Base-by-base conservation (phyloP, 2,329 filamentous ascomycete genomes). In the Phialophora expanda region DNA sequence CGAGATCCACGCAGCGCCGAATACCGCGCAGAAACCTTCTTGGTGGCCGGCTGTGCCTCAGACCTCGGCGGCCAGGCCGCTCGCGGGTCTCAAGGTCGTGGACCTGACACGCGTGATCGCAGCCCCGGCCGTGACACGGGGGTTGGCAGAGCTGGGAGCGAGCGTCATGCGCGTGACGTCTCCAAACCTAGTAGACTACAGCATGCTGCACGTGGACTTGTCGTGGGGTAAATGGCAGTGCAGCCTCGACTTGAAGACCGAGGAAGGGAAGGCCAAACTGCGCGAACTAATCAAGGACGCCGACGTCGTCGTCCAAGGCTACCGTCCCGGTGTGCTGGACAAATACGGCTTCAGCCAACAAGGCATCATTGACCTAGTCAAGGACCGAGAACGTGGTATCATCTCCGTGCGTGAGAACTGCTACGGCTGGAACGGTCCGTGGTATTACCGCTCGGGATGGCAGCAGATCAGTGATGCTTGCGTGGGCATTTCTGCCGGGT, bases 221-320 rank as follows among this genome's bases (percentile, higher is more conserved):
- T 91, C 91, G 73, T 86, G 88, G 73, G 89, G 89, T 26, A 92
- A 92, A 74, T 88, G 88, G 69, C 83, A 87, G 0, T 82, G 83
- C 1, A 86, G 89, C 22, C 73, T 87, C 2, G 81, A 87, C 68
- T 79, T 86, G 41, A 77, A 78, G 51, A 76, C 79, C 2, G 69
- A 76, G 1, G 72, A 75, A 1, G 82, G 82, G 56, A 78, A 76
- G 64, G 71, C 72, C 1, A 75, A 78, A 8, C 73, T 85, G 0
- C 72, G 76, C 2, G 74, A 77, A 5, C 77, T 86, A 1, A 71
- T 86, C 12, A 71, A 72, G 4, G 81, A 83, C 1, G 83, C 80
- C 1, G 85, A 87, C 70, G 79, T 86, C 41, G 81, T 86, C 64
- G 73, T 86, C 24, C 82, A 85, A 65, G 84, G 85, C 28, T 87